Conservation (phyloP, 2,329 filamentous ascomycete genomes). For the Ophiosphaerella korrae region DNA sequence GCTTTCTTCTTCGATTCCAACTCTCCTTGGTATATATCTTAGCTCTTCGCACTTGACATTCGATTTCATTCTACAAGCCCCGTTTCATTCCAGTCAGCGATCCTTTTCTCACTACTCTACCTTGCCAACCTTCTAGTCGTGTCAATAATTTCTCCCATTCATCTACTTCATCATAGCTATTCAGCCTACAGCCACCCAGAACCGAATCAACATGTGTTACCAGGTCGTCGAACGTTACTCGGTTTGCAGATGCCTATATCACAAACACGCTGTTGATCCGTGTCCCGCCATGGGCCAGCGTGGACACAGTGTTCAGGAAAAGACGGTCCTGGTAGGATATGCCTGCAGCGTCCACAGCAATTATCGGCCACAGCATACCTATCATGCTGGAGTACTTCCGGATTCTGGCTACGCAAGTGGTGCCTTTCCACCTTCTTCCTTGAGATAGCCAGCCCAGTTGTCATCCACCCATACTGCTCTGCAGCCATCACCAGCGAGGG, state of each 20-base stretch:
- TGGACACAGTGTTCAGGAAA: slow-evolving; percentile 73
- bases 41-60: slow-evolving; percentile 25
- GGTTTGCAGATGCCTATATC: slow-evolving; percentile 86
- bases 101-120: slow-evolving; percentile 15
- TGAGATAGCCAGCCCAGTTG: slow-evolving; percentile 12
- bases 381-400: slow-evolving; percentile 26
- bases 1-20: slow-evolving; percentile 22
- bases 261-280: slow-evolving; percentile 83
- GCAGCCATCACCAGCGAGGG: slow-evolving; percentile 1
- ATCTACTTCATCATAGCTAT: slow-evolving; percentile 5
- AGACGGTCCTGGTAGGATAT: slow-evolving; percentile 82
- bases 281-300: slow-evolving; percentile 76
- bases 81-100: slow-evolving; percentile 14
- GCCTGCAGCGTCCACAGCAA: slow-evolving; percentile 66
- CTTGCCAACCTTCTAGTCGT: slow-evolving; percentile 10
- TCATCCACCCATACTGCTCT: slow-evolving; percentile 7
- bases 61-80: slow-evolving; percentile 15
- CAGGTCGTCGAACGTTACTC: slow-evolving; percentile 85
- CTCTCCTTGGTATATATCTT: slow-evolving; percentile 41
- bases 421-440: slow-evolving; percentile 17
- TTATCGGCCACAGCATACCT: slow-evolving; percentile 28
- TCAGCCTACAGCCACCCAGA: background rate
- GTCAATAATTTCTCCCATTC: background rate
- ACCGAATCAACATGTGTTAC: slow-evolving; percentile 72
- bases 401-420: slow-evolving; percentile 40